Percentiles rank a stretch among this genome's conserved stretches.
phyloP scores from a whole-genome alignment of 2,329 filamentous ascomycete species.

The Pseudogymnoascus sp. region DNA sequence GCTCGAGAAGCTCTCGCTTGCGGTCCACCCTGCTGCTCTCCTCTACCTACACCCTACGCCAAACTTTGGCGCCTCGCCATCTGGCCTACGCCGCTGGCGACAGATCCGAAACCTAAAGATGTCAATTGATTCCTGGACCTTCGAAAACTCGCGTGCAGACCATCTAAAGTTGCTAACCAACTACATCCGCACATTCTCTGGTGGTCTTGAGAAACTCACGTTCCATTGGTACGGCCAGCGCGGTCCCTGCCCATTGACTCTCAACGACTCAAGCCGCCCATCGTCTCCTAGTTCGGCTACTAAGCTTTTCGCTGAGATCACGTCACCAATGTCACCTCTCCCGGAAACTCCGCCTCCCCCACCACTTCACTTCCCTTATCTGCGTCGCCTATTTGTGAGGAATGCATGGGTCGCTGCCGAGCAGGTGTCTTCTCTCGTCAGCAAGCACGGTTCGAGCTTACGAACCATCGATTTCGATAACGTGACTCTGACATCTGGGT shows the following conservation, averaged over 20 bases:
- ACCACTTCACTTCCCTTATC: slow-evolving; percentile 57
- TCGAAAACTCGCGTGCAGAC: slow-evolving; percentile 52
- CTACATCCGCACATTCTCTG: slow-evolving; percentile 65
- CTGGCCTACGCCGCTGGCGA: slow-evolving; percentile 63
- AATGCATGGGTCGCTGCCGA: slow-evolving; percentile 65
- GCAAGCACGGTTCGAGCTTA: slow-evolving; percentile 58
- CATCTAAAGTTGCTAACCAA: slow-evolving; percentile 74
- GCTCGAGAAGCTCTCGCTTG: slow-evolving; percentile 64
- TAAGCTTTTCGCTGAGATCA: slow-evolving; percentile 59
- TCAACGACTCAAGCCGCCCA: slow-evolving; percentile 30
- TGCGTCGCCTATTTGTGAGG: slow-evolving; percentile 62
- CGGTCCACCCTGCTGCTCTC: slow-evolving; percentile 67
- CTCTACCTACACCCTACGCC: slow-evolving; percentile 68
- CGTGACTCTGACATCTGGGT: slow-evolving; percentile 61
- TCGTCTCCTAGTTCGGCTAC: slow-evolving; percentile 52
- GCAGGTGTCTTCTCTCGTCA: slow-evolving; percentile 64
- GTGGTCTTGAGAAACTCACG: slow-evolving; percentile 58
- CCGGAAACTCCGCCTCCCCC: slow-evolving; percentile 45
- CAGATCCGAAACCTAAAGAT: slow-evolving; percentile 70
- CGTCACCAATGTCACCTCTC: slow-evolving; percentile 56
- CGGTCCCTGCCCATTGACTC: slow-evolving; percentile 65
- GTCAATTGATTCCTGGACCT: slow-evolving; percentile 64
- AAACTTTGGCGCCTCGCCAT: slow-evolving; percentile 67
- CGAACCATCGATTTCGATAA: slow-evolving; percentile 75
- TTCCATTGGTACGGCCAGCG: slow-evolving; percentile 71